Percentiles rank a stretch among this genome's conserved stretches.
phyloP scores from a whole-genome alignment of 805 yeast species.

The Spencermartinsiella europaea region DNA sequence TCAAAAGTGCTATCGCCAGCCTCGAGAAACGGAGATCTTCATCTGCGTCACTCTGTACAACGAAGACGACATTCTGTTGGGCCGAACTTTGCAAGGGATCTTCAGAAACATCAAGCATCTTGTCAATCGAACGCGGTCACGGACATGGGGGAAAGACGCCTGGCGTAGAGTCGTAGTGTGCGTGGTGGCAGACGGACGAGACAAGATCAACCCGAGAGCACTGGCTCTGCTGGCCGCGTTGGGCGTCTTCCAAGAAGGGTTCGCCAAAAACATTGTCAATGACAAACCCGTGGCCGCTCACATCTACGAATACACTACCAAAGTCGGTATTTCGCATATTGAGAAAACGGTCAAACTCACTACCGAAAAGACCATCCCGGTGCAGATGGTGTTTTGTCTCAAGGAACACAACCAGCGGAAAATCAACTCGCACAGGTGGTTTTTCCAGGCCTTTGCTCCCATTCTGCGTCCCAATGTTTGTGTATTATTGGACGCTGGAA shows the following conservation, averaged over 20 bases:
- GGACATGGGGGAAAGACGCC: conserved; percentile 89
- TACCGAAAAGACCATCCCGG: conserved; percentile 65
- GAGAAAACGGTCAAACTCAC: conserved; percentile 53
- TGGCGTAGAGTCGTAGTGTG: conserved; percentile 93
- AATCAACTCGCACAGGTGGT: conserved; percentile 96
- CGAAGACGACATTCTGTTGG: conserved; percentile 77
- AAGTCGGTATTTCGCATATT: conserved; percentile 75
- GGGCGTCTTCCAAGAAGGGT: conserved; percentile 93
- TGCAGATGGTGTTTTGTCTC: conserved; percentile 82
- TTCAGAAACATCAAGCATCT: conserved; percentile 81
- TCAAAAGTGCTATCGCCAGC: conserved; percentile 70
- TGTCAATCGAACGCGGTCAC: conserved; percentile 54
- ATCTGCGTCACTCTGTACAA: conserved; percentile 87
- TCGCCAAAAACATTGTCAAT: conserved; percentile 86
- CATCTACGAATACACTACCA: conserved; percentile 88
- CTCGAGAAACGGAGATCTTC: conserved; percentile 79
- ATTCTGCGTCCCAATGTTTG: conserved; percentile 77
- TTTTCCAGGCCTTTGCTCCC: conserved; percentile 86
- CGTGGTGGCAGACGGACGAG: conserved; percentile 88
- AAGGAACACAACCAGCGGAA: conserved; percentile 86
- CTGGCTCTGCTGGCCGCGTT: conserved; percentile 76
- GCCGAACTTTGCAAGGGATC: conserved; percentile 83
- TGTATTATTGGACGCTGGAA: conserved; percentile 87
- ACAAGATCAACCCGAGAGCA: conserved; percentile 72
- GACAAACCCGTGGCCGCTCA: conserved; percentile 79